These are phyloP conservation scores for Pistacia vera DNA, from an alignment of 345 rosid species.

Conservation along the genomic window DNA sequence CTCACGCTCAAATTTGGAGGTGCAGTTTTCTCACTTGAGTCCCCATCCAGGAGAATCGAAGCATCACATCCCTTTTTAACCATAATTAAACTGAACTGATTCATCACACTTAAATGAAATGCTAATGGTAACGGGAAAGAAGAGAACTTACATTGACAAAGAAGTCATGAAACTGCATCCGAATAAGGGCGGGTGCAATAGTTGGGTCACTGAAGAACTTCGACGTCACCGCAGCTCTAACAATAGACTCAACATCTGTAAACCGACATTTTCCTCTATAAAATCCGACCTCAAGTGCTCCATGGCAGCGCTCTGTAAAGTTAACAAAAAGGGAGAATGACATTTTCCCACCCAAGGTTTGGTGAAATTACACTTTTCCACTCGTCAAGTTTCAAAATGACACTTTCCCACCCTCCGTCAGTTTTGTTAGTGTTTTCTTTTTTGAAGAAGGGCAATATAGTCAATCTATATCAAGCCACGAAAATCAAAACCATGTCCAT, in stretches of 20 bases:
- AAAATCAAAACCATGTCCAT: too few relatives aligned
- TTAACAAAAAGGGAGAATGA: conserved; percentile 20
- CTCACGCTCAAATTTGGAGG: conserved; percentile 40
- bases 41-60: conserved; percentile 40
- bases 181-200: conserved; percentile 46
- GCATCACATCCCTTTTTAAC: conserved; percentile 48
- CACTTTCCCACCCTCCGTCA: too few relatives aligned
- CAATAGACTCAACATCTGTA: conserved; percentile 40
- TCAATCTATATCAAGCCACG: too few relatives aligned
- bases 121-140: too few relatives aligned
- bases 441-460: too few relatives aligned
- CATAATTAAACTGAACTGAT: neutral
- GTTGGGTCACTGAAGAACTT: conserved; percentile 15
- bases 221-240: conserved; percentile 11
- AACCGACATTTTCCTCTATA: conserved; percentile 29
- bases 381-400: too few relatives aligned
- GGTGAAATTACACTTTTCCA: too few relatives aligned
- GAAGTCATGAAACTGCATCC: conserved; percentile 58
- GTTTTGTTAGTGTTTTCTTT: too few relatives aligned
- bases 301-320: conserved; percentile 38
- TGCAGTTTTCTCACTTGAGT: conserved; percentile 40
- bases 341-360: too few relatives aligned
- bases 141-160: conserved; percentile 42
- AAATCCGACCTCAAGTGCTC: conserved; percentile 31
- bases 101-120: too few relatives aligned